Base-by-base conservation (phyloP, 73 alveolate species). In the Stentor roeselii region DNA sequence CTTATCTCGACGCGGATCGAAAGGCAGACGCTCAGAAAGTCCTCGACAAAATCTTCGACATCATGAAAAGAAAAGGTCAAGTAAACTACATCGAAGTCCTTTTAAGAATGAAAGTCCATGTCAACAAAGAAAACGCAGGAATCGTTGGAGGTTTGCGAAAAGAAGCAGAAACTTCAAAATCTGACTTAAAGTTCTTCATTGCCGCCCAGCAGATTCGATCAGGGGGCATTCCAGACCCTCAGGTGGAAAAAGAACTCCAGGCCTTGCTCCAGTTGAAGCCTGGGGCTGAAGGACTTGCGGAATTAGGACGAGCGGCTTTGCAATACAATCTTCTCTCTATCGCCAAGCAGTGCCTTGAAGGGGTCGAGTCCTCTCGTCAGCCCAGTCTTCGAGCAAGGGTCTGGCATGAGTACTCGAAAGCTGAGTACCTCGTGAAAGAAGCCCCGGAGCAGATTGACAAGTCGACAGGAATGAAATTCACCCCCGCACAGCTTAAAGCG, bases 181-280 rank as follows among this genome's bases (percentile, higher is more conserved):
- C 92, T 84, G 94, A 94, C 67, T 92, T 96, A 87, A 95, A 94
- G 89, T 88, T 94, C 82, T 84, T 97, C 39, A 91, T 91, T 82
- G 95, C 94, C 36, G 76, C 96, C 42, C 96, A 97, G 89, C 93
- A 94, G 37, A 96, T 97, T 80, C 95, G 95, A 91, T 96, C 99
- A 78, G 98, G 97, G 6, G 91, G 96, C 4, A 91, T 97, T 50
- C 98, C 98, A 42, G 99, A 97, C 83, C 95, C 96, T 41, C 93
- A 96, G 87, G 93, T 97, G 42, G 99, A 97, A 88, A 97, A 97
- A 89, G 99, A 97, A 89, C 97, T 97, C 21, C 94, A 92, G 3
- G 91, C 97, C 60, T 88, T 3, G 95, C 89, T 75, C 91, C 95
- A 85, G 87, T 88, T n/a, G 95, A 90, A 37, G 76, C 87, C 87